Conservation (phyloP, 169 alveolate species). For the Cyclospora cayetanensis region DNA sequence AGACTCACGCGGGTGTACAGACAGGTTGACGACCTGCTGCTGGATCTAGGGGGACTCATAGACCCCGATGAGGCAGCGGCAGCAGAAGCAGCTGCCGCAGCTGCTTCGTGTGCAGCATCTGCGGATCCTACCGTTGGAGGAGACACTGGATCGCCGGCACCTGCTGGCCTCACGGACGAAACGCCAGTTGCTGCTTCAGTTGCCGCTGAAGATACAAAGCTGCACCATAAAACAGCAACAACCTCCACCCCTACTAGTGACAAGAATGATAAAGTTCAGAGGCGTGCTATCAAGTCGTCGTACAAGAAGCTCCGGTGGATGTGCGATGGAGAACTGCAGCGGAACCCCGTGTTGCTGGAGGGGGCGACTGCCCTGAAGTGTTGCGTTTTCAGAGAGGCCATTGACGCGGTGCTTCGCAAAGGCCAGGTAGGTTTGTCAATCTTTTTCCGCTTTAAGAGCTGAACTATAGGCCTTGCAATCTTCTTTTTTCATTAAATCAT, state of each 20-base stretch:
- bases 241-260: conserved; percentile 10
- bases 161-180: background rate
- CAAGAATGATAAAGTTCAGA: conserved; percentile 15
- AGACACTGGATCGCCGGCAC: background rate
- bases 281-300: conserved; percentile 41
- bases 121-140: background rate
- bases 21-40: background rate
- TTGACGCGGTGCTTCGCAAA: conserved; percentile 8
- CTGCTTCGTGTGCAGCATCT: background rate
- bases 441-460: background rate
- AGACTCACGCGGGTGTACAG: conserved; percentile 23
- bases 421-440: conserved; percentile 37
- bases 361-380: conserved; percentile 25
- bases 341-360: background rate
- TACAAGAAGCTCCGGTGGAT: conserved; percentile 18
- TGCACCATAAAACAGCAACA: background rate
- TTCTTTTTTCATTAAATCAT: no score
- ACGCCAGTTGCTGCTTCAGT: no score
- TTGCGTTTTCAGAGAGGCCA: conserved; percentile 3
- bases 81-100: conserved; percentile 42
- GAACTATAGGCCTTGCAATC: conserved; percentile 10
- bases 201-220: background rate
- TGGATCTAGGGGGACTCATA: conserved; percentile 16
- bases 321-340: conserved; percentile 5
- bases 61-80: conserved; percentile 52